phyloP scores from a whole-genome alignment of 164 flowering plant species.

The Vitis riparia region DNA sequence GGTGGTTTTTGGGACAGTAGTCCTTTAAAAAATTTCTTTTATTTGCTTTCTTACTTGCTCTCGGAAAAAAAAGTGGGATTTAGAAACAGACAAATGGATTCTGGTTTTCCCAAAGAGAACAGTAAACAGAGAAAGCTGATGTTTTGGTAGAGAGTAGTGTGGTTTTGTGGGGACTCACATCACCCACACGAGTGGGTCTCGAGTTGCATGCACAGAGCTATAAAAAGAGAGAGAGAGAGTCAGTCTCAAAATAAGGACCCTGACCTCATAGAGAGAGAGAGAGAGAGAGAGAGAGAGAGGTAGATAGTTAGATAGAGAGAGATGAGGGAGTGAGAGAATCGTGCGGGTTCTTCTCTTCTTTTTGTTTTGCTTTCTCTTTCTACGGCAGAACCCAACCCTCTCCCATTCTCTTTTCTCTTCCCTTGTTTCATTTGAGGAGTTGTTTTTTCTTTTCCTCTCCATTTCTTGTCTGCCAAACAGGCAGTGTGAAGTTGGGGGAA shows the following conservation, averaged over 20 bases:
- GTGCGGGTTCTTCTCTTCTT: slow-evolving; percentile 22
- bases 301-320: slow-evolving; percentile 14
- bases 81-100: slow-evolving; percentile 35
- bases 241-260: slow-evolving; percentile 17
- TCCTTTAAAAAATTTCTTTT: not conserved
- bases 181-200: slow-evolving; percentile 75
- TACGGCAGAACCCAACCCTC: not conserved
- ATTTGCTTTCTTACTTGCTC: slow-evolving; percentile 2
- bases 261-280: slow-evolving; percentile 19
- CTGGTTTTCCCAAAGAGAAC: slow-evolving; percentile 32
- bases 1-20: not conserved
- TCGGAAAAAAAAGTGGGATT: slow-evolving; percentile 17
- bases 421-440: not conserved
- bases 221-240: slow-evolving; percentile 4
- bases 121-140: slow-evolving; percentile 16
- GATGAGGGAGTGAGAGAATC: slow-evolving; percentile 9
- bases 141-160: slow-evolving; percentile 3
- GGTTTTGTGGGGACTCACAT: not conserved
- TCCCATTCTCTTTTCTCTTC: slow-evolving; percentile 3
- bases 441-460: slow-evolving; percentile 11
- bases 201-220: slow-evolving; percentile 37
- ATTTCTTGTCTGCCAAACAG: slow-evolving; percentile 2
- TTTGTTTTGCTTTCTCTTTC: not conserved
- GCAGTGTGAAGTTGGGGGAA: not conserved
- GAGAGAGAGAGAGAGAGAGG: slow-evolving; percentile 14